Evolutionary conservation across 768 basidiomycete species (phyloP).

Genomic region (Trametes maxima): DNA sequence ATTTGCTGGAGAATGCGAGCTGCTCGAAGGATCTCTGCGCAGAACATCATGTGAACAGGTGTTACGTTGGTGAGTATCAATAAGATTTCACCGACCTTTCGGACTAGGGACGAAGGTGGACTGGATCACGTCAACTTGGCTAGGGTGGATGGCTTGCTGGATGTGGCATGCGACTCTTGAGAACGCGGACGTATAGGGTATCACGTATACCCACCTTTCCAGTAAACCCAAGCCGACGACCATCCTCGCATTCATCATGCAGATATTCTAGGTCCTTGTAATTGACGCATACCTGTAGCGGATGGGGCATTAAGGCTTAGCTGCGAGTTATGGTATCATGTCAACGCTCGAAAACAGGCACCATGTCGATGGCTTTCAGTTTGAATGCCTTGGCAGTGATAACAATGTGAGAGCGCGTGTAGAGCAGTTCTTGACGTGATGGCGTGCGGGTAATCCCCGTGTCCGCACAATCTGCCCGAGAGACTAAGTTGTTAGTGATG

Average conservation of each 20-base stretch:
- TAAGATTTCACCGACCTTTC: conserved; percentile 48
- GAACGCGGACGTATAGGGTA: not conserved
- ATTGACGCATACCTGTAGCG: conserved; percentile 78
- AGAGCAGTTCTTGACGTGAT: conserved; percentile 77
- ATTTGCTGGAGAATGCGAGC: conserved; percentile 70
- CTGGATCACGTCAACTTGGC: conserved; percentile 78
- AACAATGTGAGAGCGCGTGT: conserved; percentile 80
- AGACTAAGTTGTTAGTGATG: not conserved
- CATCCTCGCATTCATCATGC: conserved; percentile 77
- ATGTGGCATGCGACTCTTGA: not conserved
- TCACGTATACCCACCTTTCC: conserved; percentile 65
- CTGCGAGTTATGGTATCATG: too few species aligned
- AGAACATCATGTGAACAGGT: not conserved
- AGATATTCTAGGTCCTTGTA: conserved; percentile 75
- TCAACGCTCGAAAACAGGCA: too few species aligned
- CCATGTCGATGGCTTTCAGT: conserved; percentile 91
- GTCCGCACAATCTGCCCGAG: conserved; percentile 78
- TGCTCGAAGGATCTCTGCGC: conserved; percentile 76
- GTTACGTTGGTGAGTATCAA: not conserved
- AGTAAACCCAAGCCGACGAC: conserved; percentile 81
- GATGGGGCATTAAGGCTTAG: not conserved
- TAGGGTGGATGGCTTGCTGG: conserved; percentile 94
- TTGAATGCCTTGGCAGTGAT: conserved; percentile 82
- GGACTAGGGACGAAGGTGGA: conserved; percentile 74
- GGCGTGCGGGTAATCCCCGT: conserved; percentile 78